A percentile compares a stretch with the other conserved stretches of the same genome.
These are phyloP conservation scores for Neurospora sp. DNA, from an alignment of 495 filamentous ascomycete genomes.

Conservation along the genomic window DNA sequence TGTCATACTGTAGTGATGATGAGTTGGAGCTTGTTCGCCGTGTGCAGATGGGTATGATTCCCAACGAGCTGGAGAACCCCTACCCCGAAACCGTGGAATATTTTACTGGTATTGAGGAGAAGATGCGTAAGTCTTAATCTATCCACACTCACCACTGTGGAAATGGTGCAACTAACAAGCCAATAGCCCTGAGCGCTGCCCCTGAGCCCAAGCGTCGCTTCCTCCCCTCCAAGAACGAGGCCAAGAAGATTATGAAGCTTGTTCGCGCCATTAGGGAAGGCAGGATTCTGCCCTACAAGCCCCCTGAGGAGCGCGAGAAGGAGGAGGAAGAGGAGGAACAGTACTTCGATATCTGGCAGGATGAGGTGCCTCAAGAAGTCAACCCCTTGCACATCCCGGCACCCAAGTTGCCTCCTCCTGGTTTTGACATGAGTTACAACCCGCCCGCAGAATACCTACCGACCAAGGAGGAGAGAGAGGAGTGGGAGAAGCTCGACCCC, in stretches of 20 bases:
- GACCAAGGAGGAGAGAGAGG: conserved; percentile 67
- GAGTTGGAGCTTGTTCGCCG: conserved; percentile 83
- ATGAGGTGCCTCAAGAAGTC: conserved; percentile 72
- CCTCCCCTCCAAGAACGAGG: conserved; percentile 94
- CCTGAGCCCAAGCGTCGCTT: conserved; percentile 95
- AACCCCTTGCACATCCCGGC: conserved; percentile 95
- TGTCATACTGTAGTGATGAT: conserved; percentile 45
- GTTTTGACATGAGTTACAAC: conserved; percentile 91
- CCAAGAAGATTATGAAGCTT: conserved; percentile 95
- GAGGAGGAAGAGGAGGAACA: conserved; percentile 56
- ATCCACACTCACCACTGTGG: not conserved
- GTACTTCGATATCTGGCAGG: conserved; percentile 87
- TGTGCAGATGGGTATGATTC: conserved; percentile 82
- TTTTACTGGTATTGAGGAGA: conserved; percentile 80
- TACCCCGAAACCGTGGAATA: conserved; percentile 90
- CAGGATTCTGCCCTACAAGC: conserved; percentile 82
- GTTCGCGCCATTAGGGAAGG: conserved; percentile 93
- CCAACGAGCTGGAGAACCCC: conserved; percentile 79
- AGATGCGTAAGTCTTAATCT: conserved; percentile 51
- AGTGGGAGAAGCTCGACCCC: conserved; percentile 81
- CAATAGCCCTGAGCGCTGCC: conserved; percentile 63
- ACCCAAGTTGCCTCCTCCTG: conserved; percentile 86
- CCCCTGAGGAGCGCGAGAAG: conserved; percentile 63
- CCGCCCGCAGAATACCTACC: conserved; percentile 94
- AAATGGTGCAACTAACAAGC: not conserved